Evolutionary conservation across 179 eudicot genomes (phyloP), one percentile per base, ranked within the genome.

Genomic region (Actinidia arguta): DNA sequence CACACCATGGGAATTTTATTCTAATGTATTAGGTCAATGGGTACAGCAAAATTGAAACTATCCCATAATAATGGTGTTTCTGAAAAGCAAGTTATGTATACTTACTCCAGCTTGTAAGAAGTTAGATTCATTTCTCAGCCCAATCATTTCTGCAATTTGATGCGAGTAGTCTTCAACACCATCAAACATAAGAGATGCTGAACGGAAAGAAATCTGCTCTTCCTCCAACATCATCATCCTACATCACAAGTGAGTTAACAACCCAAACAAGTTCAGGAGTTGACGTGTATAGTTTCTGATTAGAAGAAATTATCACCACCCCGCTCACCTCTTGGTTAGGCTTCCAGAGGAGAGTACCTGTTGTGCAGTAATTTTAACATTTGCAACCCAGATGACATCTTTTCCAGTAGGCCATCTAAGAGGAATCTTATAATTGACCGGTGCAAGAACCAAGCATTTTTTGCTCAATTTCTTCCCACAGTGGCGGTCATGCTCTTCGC

Each of bases 151-250:
- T 20, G 98, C 98, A 86, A 97, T 93, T 90, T 97, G 99, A 91
- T 95, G 98, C 0, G 99, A 91, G 85, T 97, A 97, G 85, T 97
- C 99, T 85, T 97, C 99, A 47, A 97, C 89, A 76, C 93, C 94
- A 87, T 97, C 98, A 62, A 94, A 90, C 82, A 92, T 93, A 69
- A 92, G 85, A 25, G 98, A 92, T 52, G 88, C 95, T 56, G 98
- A 92, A 61, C 97, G 96, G 52, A 97, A 97, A 14, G 99, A 95
- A 52, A 97, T 93, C 85, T 97, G 99, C 25, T 95, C 98, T 70
- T 95, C 98, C 12, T 97, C 99, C 82, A 95, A 86, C 98, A 97
- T 92, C 99, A 97, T 97, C 99, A 97, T 93, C 91, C 99, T 97
- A 90, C 56, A 77, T 67, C 78, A 17, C 71, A 82, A 81, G 76